Base-by-base conservation (phyloP, 441 rosid species). In the Syzygium syzygioides region DNA sequence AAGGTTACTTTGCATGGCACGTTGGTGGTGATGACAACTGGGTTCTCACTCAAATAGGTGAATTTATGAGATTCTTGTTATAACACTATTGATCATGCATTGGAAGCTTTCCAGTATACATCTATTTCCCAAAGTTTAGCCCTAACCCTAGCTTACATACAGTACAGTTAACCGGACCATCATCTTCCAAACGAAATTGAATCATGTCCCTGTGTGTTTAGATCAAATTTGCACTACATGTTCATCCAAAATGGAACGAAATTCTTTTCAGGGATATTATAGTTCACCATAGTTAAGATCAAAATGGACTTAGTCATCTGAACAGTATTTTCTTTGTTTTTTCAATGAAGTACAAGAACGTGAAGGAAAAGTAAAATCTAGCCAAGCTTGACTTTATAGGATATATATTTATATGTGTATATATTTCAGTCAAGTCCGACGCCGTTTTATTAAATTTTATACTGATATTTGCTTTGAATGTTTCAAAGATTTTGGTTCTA, bases 1-100 rank as follows among this genome's bases (percentile, higher is more conserved):
- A 90, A 62, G 96, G 96, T 89, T 94, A 94, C 92, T 93, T 79
- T 89, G 92, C 94, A 28, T 94, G 94, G 93, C 90, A 93, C 14
- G 93, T 92, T 56, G 93, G 91, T 6, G 88, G 89, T 18, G 96
- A 94, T 57, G 92, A 90, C 59, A 87, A 90, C 5, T 93, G 92
- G 91, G 86, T 86, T 86, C 92, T 94, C 62, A 89, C 64, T 26
- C 64, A 59, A 26, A 0, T 89, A 89, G 95, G 95, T 93, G n/a
- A 55, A 88, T 71, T 25, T 41, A 32, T 85, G 19, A 52, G 4
- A 9, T 85, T 85, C 17, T 7, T 80, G 1, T 48, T 79, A 4
- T 30, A 41, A 37, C 45, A 6, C 45, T 6, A 41, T 41, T 41
- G 45, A 41, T 19, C 15, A 37, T 79, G 85, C 85, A 41, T 45